Evolutionary conservation across 2,329 filamentous ascomycete species (phyloP), one percentile per base, ranked within the genome.

Genomic region (Septoria petroselini): DNA sequence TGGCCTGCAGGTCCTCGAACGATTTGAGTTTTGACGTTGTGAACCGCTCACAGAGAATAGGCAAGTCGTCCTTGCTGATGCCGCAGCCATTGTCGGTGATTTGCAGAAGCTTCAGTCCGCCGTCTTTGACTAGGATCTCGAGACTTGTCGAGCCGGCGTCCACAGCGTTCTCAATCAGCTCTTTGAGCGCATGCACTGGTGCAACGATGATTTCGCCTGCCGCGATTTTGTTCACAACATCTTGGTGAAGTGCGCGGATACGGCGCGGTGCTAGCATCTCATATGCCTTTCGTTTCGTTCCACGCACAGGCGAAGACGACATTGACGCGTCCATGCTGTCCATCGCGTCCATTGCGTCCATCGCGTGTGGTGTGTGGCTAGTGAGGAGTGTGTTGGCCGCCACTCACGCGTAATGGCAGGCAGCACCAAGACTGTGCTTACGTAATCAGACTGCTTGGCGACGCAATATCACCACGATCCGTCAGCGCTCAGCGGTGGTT

Each of bases 121-220:
- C 93, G 39, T 98, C 93, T 69, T 95, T 97, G 62, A 95, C 86
- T 3, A 96, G 68, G 14, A 98, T 85, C 65, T 98, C 93, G 38
- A 98, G 74, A 2, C 85, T 83, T 0, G 93, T 97, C 2, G 93
- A 88, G 4, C 93, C 91, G n/a, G 94, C 93, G 71, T 98, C 94
- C 12, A 98, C 90, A 3, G 93, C 86, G 63, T 98, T 98, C 68
- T 98, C 93, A 9, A 98, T 90, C 41, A 98, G 75, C 68, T 98
- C 93, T 70, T 98, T 98, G 50, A 98, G 71, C 2, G 94, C 93
- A 69, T 98, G 89, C 21, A 96, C 90, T 0, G 93, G 94, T 2
- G 93, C 91, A 41, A 98, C 90, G 53, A 98, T 98, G 62, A 98
- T 98, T 70, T 98, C 93, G 15, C 93, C 93, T 0, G 93, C 93